A percentile compares a stretch with the other conserved stretches of the same genome.
These are phyloP conservation scores for Cyclotella atomus DNA, from an alignment of 108 stramenopile species.

Conservation along the genomic window DNA sequence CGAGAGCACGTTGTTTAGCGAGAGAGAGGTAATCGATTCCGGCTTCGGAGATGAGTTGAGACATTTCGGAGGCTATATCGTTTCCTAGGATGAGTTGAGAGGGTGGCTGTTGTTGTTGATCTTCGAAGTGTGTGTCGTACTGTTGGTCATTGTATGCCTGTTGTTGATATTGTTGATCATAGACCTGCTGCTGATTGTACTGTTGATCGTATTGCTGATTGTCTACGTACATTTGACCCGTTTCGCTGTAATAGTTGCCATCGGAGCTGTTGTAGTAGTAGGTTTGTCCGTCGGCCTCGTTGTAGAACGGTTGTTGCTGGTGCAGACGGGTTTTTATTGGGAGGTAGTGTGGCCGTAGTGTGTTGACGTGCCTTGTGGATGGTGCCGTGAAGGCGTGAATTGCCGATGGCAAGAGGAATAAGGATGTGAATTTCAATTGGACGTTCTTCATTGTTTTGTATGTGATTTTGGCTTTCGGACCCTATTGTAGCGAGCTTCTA, in stretches of 20 bases:
- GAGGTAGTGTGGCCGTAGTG: neutral
- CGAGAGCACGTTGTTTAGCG: conserved; percentile 28
- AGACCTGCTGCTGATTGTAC: no score
- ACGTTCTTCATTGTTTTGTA: neutral
- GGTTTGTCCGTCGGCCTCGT: conserved; percentile 5
- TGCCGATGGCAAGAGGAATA: neutral
- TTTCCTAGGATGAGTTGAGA: conserved; percentile 15
- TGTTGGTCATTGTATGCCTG: neutral
- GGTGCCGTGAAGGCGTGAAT: neutral
- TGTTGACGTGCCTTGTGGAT: neutral
- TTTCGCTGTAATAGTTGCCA: conserved; percentile 10
- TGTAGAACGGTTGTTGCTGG: conserved; percentile 14
- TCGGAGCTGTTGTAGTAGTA: conserved; percentile 6
- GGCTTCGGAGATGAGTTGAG: conserved; percentile 14
- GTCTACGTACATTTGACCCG: neutral
- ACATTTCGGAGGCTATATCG: conserved; percentile 34
- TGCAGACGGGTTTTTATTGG: no score
- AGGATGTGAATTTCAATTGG: neutral
- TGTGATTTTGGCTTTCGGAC: no score
- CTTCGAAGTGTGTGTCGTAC: conserved; percentile 4
- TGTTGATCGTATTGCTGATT: no score
- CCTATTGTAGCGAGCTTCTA: no score
- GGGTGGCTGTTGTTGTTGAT: conserved; percentile 4
- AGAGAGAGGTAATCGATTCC: conserved; percentile 41
- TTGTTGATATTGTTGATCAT: neutral